A percentile compares a stretch with the other conserved stretches of the same genome.
Evolutionary conservation across 257 asterid species (phyloP).

Genomic region (Lycium barbarum): DNA sequence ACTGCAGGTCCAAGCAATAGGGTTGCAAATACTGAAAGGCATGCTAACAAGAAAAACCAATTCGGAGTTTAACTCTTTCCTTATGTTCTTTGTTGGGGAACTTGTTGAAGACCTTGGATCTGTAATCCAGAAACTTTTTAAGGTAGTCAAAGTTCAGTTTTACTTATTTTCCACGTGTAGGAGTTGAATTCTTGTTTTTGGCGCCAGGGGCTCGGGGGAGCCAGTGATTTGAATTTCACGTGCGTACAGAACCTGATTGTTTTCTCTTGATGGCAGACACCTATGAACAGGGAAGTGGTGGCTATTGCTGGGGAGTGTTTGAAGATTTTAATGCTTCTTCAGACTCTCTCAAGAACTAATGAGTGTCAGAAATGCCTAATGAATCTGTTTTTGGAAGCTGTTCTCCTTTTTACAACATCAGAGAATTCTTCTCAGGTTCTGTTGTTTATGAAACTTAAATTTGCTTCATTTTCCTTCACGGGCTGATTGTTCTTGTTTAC

Average conservation of each 20-base stretch:
- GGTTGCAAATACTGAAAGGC: slow-evolving; percentile 81
- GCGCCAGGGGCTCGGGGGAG: not conserved
- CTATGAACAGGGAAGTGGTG: slow-evolving; percentile 68
- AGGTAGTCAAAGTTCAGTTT: slow-evolving; percentile 50
- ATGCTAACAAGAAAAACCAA: slow-evolving; percentile 68
- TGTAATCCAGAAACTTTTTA: slow-evolving; percentile 53
- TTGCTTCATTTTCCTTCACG: slow-evolving; percentile 32
- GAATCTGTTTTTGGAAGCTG: slow-evolving; percentile 76
- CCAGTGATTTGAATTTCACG: not conserved
- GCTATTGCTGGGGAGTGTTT: slow-evolving; percentile 88
- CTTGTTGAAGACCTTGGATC: slow-evolving; percentile 63
- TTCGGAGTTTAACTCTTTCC: slow-evolving; percentile 53
- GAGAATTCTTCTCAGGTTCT: slow-evolving; percentile 71
- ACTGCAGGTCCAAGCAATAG: slow-evolving; percentile 81
- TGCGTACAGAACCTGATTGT: slow-evolving; percentile 34
- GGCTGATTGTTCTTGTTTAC: slow-evolving; percentile 21
- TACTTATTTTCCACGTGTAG: not conserved
- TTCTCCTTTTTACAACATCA: slow-evolving; percentile 70
- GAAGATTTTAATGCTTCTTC: slow-evolving; percentile 76
- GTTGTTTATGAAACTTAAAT: slow-evolving; percentile 22
- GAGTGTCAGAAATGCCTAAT: slow-evolving; percentile 70
- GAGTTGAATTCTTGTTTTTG: slow-evolving; percentile 4
- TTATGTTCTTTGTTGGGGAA: slow-evolving; percentile 83
- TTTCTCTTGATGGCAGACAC: slow-evolving; percentile 59
- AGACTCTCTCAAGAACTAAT: slow-evolving; percentile 64